Evolutionary conservation across 1,284 basidiomycete species (phyloP).

Genomic region (Psilocybe mexicana): DNA sequence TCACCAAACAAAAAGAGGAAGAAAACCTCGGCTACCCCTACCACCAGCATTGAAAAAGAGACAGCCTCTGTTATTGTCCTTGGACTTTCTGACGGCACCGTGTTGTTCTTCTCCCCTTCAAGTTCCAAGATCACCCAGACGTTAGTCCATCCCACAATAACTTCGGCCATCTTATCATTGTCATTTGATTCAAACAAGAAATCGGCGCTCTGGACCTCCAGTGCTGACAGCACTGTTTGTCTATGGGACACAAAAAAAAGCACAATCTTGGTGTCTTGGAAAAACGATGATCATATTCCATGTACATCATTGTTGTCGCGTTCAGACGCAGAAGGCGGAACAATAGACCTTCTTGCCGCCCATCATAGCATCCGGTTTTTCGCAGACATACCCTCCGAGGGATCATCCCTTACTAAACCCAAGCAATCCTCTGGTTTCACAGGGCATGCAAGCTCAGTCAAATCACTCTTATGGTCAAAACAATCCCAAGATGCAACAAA

Average conservation of each 20-base stretch:
- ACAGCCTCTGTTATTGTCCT: slow-evolving; percentile 46
- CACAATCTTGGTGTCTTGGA: slow-evolving; percentile 48
- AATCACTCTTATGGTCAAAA: slow-evolving; percentile 51
- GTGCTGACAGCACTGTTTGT: slow-evolving; percentile 55
- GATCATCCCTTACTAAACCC: slow-evolving; percentile 40
- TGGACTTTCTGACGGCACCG: slow-evolving; percentile 58
- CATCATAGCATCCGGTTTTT: slow-evolving; percentile 61
- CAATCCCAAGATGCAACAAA: slow-evolving; percentile 39
- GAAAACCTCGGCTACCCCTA: slow-evolving; percentile 46
- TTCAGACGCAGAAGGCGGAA: slow-evolving; percentile 36
- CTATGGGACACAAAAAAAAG: slow-evolving; percentile 58
- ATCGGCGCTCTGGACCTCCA: slow-evolving; percentile 54
- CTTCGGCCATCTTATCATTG: slow-evolving; percentile 52
- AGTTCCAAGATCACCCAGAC: slow-evolving; percentile 57
- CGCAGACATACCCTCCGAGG: slow-evolving; percentile 30
- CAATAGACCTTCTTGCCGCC: slow-evolving; percentile 53
- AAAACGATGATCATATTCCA: slow-evolving; percentile 56
- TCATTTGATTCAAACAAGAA: slow-evolving; percentile 32
- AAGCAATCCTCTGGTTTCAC: slow-evolving; percentile 53
- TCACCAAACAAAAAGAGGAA: slow-evolving; percentile 44
- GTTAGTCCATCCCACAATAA: slow-evolving; percentile 54
- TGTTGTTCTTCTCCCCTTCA: slow-evolving; percentile 57
- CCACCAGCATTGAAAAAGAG: slow-evolving; percentile 26
- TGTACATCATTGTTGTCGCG: slow-evolving; percentile 53
- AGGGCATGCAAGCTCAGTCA: slow-evolving; percentile 66